phyloP scores from a whole-genome alignment of 225 moss, liverwort and hornwort species.

The Straminergon stramineum region DNA sequence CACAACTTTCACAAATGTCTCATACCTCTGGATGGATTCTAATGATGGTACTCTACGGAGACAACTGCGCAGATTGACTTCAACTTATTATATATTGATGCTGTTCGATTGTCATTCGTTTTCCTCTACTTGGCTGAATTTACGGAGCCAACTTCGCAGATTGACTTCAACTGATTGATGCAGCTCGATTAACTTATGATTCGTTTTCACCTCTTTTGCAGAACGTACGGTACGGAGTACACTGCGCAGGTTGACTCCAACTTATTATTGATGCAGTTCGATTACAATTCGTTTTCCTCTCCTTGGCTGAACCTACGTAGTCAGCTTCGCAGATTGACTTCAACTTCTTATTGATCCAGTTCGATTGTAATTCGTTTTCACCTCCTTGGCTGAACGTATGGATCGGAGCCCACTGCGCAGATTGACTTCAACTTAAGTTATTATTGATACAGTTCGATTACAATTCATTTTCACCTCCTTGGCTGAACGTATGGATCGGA shows the following conservation, averaged over 20 bases:
- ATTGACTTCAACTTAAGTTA: background rate
- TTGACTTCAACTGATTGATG: too few species aligned
- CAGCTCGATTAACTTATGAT: too few species aligned
- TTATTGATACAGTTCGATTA: background rate
- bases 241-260: background rate
- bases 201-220: too few species aligned
- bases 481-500: background rate
- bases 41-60: background rate
- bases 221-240: too few species aligned
- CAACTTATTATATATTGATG: background rate
- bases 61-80: background rate
- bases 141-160: too few species aligned
- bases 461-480: too few species aligned
- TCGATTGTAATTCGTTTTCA: background rate
- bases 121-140: background rate
- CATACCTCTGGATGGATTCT: background rate
- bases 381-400: background rate
- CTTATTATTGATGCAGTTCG: too few species aligned
- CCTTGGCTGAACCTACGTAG: background rate
- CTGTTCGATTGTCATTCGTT: background rate
- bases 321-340: background rate
- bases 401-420: background rate
- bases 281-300: too few species aligned
- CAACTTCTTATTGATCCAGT: background rate
- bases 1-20: background rate